Base-by-base conservation (phyloP, 768 basidiomycete genomes). In the Gyrodon lividus region DNA sequence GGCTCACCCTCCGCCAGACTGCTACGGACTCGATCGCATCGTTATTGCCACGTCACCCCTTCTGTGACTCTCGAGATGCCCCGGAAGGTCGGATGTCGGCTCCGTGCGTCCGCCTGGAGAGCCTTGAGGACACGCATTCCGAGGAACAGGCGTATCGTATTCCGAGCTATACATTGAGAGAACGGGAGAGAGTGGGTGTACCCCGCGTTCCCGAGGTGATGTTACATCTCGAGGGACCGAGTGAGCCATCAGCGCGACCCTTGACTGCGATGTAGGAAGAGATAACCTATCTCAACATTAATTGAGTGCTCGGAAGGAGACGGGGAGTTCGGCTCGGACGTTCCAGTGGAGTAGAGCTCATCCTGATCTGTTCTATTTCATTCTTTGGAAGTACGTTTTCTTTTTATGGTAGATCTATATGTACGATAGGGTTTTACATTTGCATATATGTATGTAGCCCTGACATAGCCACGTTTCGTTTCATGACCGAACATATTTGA, bases 141-240 rank as follows among this genome's bases (percentile, higher is more conserved):
- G 56, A 50, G 24, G 33, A 26, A 17, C 61, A 60, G 48, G 60
- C 53, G n/a, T 17, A 45, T 35, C 41, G 47, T 47, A 31, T 56
- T 14, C 47, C 57, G 26, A 48, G 19, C 14, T 55, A 54, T 47
- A 13, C 52, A 22, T 31, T 60, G 38, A 24, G 44, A 41, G 45
- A 55, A 50, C 59, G 61, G 52, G 62, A 47, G 33, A 50, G 48
- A 33, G 54, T 59, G 59, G 68, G 47, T 52, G 43, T 42, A 16
- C 54, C 51, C 59, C 64, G 56, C 56, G 61, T 67, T 44, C 38
- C 44, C 62, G 60, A 62, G 57, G 54, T 65, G 75, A 41, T 67
- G 68, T 47, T 57, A 28, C 56, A 57, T 70, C 55, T 63, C 62
- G 51, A 63, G 56, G 50, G 56, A 52, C 54, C 24, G 48, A 28